A percentile compares a stretch with the other conserved stretches of the same genome.
phyloP scores from a whole-genome alignment of 768 basidiomycete species.

The Suillus cothurnatus region DNA sequence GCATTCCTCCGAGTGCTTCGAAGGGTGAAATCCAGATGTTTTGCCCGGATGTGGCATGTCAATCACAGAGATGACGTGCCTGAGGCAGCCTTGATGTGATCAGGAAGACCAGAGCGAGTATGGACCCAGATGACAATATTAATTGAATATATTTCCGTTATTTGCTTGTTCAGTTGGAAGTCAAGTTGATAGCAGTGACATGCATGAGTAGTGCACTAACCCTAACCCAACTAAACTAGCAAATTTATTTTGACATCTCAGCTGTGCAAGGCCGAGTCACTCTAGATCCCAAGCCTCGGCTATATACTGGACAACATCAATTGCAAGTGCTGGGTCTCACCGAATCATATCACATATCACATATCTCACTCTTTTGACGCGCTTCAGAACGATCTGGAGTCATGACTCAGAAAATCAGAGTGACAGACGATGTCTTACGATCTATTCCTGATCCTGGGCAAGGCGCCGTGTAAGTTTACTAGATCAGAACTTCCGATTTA shows the following conservation, averaged over 20 bases:
- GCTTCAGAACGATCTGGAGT: background rate
- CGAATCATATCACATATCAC: background rate
- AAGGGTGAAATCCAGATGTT: background rate
- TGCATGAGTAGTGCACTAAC: too few relatives aligned
- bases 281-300: background rate
- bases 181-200: too few relatives aligned
- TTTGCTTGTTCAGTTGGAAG: background rate
- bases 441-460: conserved; percentile 55
- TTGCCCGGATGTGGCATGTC: background rate
- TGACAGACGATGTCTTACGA: conserved; percentile 50
- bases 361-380: background rate
- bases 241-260: background rate
- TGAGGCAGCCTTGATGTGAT: background rate
- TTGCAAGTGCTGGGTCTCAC: background rate
- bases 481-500: background rate
- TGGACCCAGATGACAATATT: background rate
- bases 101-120: background rate
- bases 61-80: background rate
- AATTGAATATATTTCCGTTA: background rate
- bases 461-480: conserved; percentile 44
- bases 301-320: background rate
- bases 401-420: conserved; percentile 60
- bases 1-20: background rate
- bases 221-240: too few relatives aligned
- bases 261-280: background rate